Evolutionary conservation across 2,329 filamentous ascomycete genomes (phyloP).

Genomic region (Truncatella angustata): DNA sequence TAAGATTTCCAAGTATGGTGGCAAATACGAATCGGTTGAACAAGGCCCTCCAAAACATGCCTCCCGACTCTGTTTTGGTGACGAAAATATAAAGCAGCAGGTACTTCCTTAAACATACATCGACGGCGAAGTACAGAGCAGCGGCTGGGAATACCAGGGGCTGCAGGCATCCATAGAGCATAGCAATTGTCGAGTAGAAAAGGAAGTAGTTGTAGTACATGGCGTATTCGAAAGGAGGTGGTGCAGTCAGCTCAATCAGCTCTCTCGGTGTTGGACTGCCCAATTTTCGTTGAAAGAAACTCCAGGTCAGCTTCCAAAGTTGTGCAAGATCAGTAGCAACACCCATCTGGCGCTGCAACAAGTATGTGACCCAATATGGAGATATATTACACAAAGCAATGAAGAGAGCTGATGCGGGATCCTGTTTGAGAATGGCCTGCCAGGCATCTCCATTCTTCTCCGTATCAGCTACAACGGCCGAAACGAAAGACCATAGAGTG

Average conservation of each 20-base stretch:
- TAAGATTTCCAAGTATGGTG: constrained; percentile 71
- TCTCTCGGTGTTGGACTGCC: constrained; percentile 81
- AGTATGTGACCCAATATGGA: constrained; percentile 90
- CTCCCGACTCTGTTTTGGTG: constrained; percentile 95
- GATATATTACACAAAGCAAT: constrained; percentile 77
- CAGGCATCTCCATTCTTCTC: constrained; percentile 60
- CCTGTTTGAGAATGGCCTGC: constrained; percentile 63
- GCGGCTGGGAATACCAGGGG: constrained; percentile 84
- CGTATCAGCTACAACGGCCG: constrained; percentile 58
- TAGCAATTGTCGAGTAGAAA: constrained; percentile 85
- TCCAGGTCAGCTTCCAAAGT: constrained; percentile 77
- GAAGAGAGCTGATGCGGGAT: constrained; percentile 66
- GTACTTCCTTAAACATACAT: constrained; percentile 93
- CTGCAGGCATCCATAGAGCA: constrained; percentile 83
- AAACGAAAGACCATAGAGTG: constrained; percentile 72
- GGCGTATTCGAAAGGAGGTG: constrained; percentile 90
- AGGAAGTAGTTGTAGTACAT: constrained; percentile 98
- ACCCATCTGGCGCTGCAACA: constrained; percentile 88
- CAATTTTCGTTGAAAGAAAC: constrained; percentile 82
- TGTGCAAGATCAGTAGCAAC: constrained; percentile 94
- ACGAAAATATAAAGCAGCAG: constrained; percentile 90
- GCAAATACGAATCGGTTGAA: constrained; percentile 93
- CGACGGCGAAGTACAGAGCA: constrained; percentile 84
- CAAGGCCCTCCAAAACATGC: constrained; percentile 85
- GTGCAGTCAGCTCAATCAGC: constrained; percentile 88